Evolutionary conservation across 371 early-diverging fungal species (phyloP).

Genomic region (Chytridium lagenaria): DNA sequence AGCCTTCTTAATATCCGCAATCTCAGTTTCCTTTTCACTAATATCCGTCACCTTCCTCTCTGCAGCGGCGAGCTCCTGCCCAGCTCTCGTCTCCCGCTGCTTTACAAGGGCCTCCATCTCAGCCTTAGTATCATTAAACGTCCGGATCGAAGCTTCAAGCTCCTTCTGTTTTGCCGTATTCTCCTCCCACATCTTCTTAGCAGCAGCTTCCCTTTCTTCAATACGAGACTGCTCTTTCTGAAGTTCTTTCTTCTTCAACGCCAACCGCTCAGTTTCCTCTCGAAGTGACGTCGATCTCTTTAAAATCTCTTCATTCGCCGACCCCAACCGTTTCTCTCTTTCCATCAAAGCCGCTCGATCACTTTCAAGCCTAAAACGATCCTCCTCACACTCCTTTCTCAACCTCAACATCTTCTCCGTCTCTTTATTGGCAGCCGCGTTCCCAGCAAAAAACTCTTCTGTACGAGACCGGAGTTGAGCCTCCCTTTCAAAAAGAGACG

Average conservation of each 20-base stretch:
- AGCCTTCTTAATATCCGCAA: neutral
- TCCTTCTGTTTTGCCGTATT: conserved; percentile 14
- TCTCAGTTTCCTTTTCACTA: conserved; percentile 3
- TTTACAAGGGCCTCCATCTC: conserved; percentile 17
- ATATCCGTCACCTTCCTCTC: conserved; percentile 5
- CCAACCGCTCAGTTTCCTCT: conserved; percentile 22
- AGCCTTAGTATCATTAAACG: conserved; percentile 15
- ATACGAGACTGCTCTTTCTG: too few relatives aligned
- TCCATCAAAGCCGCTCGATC: conserved; percentile 22
- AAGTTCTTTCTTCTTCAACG: neutral
- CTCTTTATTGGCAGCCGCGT: conserved; percentile 22
- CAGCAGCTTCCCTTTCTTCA: conserved; percentile 4
- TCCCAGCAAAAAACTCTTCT: conserved; percentile 28
- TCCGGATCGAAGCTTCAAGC: conserved; percentile 19
- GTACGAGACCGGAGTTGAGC: conserved; percentile 26
- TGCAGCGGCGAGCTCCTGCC: neutral
- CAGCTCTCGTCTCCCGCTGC: conserved; percentile 21
- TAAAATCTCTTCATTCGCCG: conserved; percentile 15
- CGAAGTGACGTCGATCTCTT: conserved; percentile 11
- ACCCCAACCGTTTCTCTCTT: conserved; percentile 18
- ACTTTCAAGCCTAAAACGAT: conserved; percentile 20
- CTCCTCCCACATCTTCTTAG: conserved; percentile 8
- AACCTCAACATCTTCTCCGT: conserved; percentile 19
- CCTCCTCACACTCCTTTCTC: conserved; percentile 29
- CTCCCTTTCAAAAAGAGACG: conserved; percentile 20